Evolutionary conservation across 768 basidiomycete species (phyloP), one percentile per base, ranked within the genome.

Genomic region (Flagelloscypha sp.): DNA sequence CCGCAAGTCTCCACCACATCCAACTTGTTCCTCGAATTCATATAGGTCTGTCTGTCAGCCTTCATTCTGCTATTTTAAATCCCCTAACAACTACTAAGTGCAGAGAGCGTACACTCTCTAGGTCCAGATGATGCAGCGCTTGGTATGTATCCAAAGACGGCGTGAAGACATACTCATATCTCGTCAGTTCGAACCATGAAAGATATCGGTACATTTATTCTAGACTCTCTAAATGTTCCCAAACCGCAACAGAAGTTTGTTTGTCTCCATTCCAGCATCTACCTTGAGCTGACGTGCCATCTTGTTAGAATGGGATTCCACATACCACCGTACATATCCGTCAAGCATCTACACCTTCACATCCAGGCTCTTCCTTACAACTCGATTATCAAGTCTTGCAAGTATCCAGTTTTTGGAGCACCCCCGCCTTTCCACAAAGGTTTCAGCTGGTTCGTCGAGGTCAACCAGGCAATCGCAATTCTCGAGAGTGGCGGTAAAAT

Each of bases 321-420:
- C 50, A 82, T 86, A 35, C 80, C 84, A 0, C 85, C 85, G 0
- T 84, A 81, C 55, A 79, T 72, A 38, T 78, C 76, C 22, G 66
- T 87, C 5, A 49, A 74, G 23, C 84, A 88, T 49, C 62, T 88
- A 11, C 85, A 87, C 51, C 56, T 88, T 24, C 85, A 87, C 48
- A 72, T 80, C 16, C 79, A 82, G 30, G 76, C 62, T 4, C 52
- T 84, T 34, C 85, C 85, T 0, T 84, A 81, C 59, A 62, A 53
- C 13, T 68, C 71, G 0, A 27, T 37, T 3, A 27, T 49, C 6
- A 53, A 53, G 5, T 47, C 55, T 9, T 35, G 59, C 19, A 73
- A 74, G 48, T 87, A 79, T 47, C 74, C 65, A 4, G 52, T 72
- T 18, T 48, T 50, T 4, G 35, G 44, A 13, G 71, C 72, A 3